These are phyloP conservation scores for Cryptococcus maquisensis DNA, from an alignment of 1,284 basidiomycete species.

Conservation along the genomic window DNA sequence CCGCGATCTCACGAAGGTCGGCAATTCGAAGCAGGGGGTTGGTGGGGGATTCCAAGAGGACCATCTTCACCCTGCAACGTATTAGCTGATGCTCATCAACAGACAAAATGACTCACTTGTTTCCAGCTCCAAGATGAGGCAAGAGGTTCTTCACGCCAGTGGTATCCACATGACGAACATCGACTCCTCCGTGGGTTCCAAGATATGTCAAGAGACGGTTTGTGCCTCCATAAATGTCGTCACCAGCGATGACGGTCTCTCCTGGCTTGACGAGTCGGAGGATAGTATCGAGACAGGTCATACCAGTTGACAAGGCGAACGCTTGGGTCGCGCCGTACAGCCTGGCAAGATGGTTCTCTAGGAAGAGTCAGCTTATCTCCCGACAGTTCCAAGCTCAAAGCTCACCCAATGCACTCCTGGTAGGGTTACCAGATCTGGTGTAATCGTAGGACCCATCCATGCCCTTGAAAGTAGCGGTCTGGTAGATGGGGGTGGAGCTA, in stretches of 20 bases:
- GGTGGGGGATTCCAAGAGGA: constrained; percentile 93
- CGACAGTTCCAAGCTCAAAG: constrained; percentile 9
- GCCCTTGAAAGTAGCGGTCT: constrained; percentile 97
- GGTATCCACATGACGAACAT: constrained; percentile 91
- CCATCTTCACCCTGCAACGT: constrained; percentile 60
- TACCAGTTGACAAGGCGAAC: constrained; percentile 90
- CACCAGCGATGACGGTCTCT: constrained; percentile 90
- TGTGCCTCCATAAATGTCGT: constrained; percentile 97
- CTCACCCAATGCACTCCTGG: constrained; percentile 85
- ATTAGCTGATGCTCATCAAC: constrained; percentile 5
- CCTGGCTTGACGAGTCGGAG: constrained; percentile 89
- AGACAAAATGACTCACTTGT: constrained; percentile 47
- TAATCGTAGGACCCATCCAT: constrained; percentile 84
- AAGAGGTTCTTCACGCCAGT: constrained; percentile 58
- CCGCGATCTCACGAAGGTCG: constrained; percentile 76
- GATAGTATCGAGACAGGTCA: constrained; percentile 96
- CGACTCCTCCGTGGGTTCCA: constrained; percentile 78
- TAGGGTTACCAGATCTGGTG: constrained; percentile 92
- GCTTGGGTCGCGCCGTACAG: constrained; percentile 84
- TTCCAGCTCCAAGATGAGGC: constrained; percentile 62
- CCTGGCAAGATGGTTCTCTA: constrained; percentile 88
- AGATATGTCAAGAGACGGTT: constrained; percentile 93
- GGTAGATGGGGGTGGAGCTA: constrained; percentile 93
- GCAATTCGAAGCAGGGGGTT: constrained; percentile 96
- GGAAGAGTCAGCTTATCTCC: neutral